Percentiles rank a stretch among this genome's conserved stretches.
These are phyloP conservation scores for Leucosporidium scottii DNA, from an alignment of 768 basidiomycete species.

Conservation along the genomic window DNA sequence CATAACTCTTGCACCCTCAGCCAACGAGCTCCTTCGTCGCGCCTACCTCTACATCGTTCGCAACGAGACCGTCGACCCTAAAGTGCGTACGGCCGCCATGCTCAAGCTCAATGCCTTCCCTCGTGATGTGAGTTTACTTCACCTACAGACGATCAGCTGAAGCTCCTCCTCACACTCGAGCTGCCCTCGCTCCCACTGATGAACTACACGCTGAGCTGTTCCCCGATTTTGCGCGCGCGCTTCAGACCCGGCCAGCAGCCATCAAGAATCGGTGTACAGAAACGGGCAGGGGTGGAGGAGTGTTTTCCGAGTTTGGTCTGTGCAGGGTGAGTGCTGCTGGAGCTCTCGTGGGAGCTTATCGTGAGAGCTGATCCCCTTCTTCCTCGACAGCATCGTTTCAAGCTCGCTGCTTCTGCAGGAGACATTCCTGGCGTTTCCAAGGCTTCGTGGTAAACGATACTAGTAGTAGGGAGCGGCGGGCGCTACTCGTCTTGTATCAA, in stretches of 20 bases:
- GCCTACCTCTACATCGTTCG: conserved; percentile 91
- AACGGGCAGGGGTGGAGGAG: conserved; percentile 76
- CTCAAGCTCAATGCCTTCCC: conserved; percentile 83
- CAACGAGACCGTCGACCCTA: conserved; percentile 77
- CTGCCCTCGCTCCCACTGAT: neutral
- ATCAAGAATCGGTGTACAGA: conserved; percentile 84
- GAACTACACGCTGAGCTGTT: no score
- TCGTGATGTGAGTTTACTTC: conserved; percentile 52
- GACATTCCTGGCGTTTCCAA: conserved; percentile 82
- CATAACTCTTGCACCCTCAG: conserved; percentile 31
- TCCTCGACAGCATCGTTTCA: conserved; percentile 70
- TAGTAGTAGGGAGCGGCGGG: neutral
- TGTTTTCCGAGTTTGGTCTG: conserved; percentile 81
- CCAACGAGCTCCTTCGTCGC: conserved; percentile 72
- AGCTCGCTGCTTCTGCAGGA: conserved; percentile 69
- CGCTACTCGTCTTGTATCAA: neutral
- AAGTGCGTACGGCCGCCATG: conserved; percentile 88
- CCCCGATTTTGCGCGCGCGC: neutral
- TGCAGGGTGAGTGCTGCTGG: conserved; percentile 59
- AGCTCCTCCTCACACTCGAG: neutral
- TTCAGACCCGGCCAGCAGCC: conserved; percentile 54
- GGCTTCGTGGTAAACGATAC: conserved; percentile 66
- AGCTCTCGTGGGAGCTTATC: no score
- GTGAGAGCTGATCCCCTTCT: neutral
- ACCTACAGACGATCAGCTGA: neutral